Evolutionary conservation across 2,329 filamentous ascomycete genomes (phyloP).

Genomic region (Dactylellina cionopaga): DNA sequence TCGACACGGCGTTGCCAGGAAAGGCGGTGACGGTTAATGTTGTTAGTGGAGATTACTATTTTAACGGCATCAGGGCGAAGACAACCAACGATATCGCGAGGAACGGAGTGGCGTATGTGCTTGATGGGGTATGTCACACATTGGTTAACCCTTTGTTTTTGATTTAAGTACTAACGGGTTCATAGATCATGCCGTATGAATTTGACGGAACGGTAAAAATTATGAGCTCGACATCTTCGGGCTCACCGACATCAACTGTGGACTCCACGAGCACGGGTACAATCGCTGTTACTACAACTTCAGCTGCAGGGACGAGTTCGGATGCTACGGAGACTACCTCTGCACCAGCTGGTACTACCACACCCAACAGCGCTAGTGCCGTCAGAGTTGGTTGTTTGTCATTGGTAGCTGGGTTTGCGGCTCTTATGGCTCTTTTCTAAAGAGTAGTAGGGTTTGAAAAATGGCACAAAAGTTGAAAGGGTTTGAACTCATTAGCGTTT

Average conservation of each 20-base stretch:
- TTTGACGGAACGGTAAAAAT: conserved; percentile 29
- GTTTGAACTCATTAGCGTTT: not conserved
- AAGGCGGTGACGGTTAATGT: conserved; percentile 31
- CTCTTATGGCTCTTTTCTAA: conserved; percentile 21
- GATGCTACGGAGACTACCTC: conserved; percentile 1
- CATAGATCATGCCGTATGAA: conserved; percentile 43
- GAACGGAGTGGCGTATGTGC: conserved; percentile 46
- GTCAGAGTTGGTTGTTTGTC: not conserved
- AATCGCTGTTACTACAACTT: not conserved
- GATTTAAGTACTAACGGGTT: not conserved
- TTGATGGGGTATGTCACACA: conserved; percentile 34
- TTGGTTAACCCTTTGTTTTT: not conserved
- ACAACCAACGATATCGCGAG: conserved; percentile 46
- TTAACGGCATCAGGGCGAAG: conserved; percentile 35
- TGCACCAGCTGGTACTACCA: not conserved
- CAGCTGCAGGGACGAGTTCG: not conserved
- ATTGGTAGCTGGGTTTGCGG: conserved; percentile 23
- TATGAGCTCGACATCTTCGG: not conserved
- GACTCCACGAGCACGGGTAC: not conserved
- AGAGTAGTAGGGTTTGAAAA: not conserved
- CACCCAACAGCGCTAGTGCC: conserved; percentile 11
- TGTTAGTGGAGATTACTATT: conserved; percentile 23
- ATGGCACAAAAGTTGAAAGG: not conserved
- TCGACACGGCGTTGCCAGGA: conserved; percentile 25
- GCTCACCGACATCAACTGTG: conserved; percentile 4